Base-by-base conservation (phyloP, 768 basidiomycete genomes). In the Boletus vermiculosoides region DNA sequence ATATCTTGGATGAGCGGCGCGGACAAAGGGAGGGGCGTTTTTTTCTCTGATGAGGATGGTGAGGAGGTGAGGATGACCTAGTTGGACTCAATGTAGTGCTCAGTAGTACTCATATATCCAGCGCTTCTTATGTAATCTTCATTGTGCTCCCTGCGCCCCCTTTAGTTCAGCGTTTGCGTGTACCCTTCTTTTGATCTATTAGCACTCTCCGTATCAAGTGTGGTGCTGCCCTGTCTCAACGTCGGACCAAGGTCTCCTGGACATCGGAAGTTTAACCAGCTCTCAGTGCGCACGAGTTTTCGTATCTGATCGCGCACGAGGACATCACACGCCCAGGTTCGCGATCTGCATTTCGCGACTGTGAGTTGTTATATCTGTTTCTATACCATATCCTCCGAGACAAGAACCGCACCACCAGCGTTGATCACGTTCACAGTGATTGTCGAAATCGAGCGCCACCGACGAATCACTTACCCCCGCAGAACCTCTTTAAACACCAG, bases 341-440 rank as follows among this genome's bases (percentile, higher is more conserved):
- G 41, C 25, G 50, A 55, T 64, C 62, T 39, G 22, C 44, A 16
- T 23, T 42, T 41, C 16, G 41, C 22, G 40, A 40, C 40, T 20
- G 62, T 64, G 37, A 61, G 58, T 64, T 34, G 30, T 37, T 11
- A 7, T 22, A 42, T 28, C n/a, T 41, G 4, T 23, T 4, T 42
- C 10, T 9, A 16, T 25, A 16, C 15, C 25, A 11, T 16, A 51
- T 40, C 34, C 36, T 41, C 54, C 13, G 11, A 20, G 20, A 25
- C 20, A 18, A 33, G 23, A 20, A 55, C 34, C 34, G 37, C 28
- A 20, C 45, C 25, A 31, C 25, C 25, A 20, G 18, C 25, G 39
- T 47, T 37, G 44, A 46, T 46, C 25, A 25, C 33, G 41, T 18
- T 20, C 28, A 48, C 15, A 39, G 58, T 20, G n/a, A 34, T 15